Percentiles rank a stretch among this genome's conserved stretches.
phyloP scores from a whole-genome alignment of 257 asterid genomes.

The Catharanthus roseus region DNA sequence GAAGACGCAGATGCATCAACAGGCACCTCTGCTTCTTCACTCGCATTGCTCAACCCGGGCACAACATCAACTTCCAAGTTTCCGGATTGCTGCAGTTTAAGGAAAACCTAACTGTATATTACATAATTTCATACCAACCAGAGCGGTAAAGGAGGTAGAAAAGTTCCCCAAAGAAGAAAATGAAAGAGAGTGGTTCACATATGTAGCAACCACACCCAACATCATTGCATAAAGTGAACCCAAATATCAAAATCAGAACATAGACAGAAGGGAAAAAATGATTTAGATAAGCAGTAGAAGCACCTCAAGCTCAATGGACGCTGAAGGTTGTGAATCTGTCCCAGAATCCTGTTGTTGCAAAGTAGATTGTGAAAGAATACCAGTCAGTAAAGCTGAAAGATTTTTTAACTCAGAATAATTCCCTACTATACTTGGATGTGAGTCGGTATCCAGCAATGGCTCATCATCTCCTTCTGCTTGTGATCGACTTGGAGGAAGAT shows the following conservation, averaged over 20 bases:
- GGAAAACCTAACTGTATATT: background rate
- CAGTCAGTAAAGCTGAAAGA: constrained; percentile 54
- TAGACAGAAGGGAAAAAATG: background rate
- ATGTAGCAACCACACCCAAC: background rate
- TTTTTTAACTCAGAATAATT: constrained; percentile 55
- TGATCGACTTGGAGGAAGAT: constrained; percentile 60
- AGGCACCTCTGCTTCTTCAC: constrained; percentile 34
- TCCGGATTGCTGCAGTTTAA: constrained; percentile 39
- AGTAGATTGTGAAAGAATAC: constrained; percentile 43
- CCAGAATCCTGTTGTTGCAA: constrained; percentile 30
- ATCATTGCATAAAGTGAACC: background rate
- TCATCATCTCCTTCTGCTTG: constrained; percentile 53
- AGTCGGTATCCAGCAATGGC: constrained; percentile 26
- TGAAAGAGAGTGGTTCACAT: too few relatives aligned
- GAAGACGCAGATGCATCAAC: constrained; percentile 34
- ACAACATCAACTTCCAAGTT: constrained; percentile 39
- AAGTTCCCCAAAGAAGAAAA: background rate
- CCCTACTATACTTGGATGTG: constrained; percentile 36
- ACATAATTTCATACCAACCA: background rate
- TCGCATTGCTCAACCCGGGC: constrained; percentile 32
- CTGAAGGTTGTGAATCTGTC: constrained; percentile 35
- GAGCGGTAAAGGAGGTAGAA: background rate
- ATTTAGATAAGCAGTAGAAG: constrained; percentile 18
- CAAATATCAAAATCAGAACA: constrained; percentile 1
- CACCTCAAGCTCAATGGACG: constrained; percentile 55